Evolutionary conservation across 2,329 filamentous ascomycete species (phyloP).

Genomic region (Talaromyces sp.): DNA sequence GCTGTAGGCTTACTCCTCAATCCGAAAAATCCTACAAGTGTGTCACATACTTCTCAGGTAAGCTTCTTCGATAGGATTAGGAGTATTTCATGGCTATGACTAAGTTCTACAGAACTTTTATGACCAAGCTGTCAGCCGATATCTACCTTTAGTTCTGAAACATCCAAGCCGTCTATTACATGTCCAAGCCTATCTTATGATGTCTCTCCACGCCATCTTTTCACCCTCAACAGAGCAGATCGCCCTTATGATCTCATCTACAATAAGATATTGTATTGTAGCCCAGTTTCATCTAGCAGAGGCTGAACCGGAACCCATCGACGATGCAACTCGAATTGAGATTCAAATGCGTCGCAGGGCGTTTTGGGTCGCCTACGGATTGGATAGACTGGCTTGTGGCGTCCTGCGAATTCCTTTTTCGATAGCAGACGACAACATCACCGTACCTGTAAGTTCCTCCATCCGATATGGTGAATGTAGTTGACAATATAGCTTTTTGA

Average conservation of each 20-base stretch:
- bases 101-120: not conserved
- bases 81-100: not conserved
- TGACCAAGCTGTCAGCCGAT: not conserved
- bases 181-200: slow-evolving; percentile 6
- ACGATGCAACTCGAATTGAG: slow-evolving; percentile 6
- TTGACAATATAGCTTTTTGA: slow-evolving; percentile 9
- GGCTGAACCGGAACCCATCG: not conserved
- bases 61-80: not conserved
- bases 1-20: not conserved
- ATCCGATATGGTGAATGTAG: not conserved
- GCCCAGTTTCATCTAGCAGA: slow-evolving; percentile 1
- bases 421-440: slow-evolving; percentile 9
- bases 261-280: slow-evolving; percentile 6
- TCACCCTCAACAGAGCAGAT: slow-evolving; percentile 4
- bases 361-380: slow-evolving; percentile 1
- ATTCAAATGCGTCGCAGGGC: slow-evolving; percentile 5
- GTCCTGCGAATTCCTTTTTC: slow-evolving; percentile 1
- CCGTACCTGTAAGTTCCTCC: not conserved
- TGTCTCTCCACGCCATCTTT: slow-evolving; percentile 2
- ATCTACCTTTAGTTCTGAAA: slow-evolving; percentile 1
- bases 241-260: not conserved
- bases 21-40: slow-evolving; percentile 9
- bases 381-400: slow-evolving; percentile 6
- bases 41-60: slow-evolving; percentile 8
- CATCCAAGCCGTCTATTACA: not conserved